Base-by-base conservation (phyloP, 768 basidiomycete species). In the Mrakia hoshinonis region DNA sequence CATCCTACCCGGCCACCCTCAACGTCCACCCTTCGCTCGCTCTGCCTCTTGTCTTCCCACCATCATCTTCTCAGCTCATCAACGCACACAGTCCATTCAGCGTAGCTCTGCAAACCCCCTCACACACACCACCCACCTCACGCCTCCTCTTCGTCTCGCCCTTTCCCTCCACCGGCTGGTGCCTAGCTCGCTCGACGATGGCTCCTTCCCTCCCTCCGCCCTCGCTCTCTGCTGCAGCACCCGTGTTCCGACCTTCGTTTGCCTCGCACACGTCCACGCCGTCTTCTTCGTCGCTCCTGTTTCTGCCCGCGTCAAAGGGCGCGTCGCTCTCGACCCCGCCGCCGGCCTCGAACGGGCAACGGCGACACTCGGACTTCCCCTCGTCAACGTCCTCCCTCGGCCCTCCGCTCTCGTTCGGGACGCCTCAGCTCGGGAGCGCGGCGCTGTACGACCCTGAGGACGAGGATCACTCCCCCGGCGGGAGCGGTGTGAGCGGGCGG, bases 361-460 rank as follows among this genome's bases (percentile, higher is more conserved):
- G 46, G n/a, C 24, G 62, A 46, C 24, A 43, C n/a, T 46, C 64
- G 48, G 48, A 43, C n/a, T 49, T 36, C 31, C 64, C 46, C 31
- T 22, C 64, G 1, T 51, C 64, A 5, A 12, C 31, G 26, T 15
- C 62, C n/a, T 10, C 48, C 48, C 15, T 18, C 64, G 4, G 20
- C 26, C 46, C 38, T 26, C 63, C n/a, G 22, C 26, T 66, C 48
- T 7, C 43, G 15, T 66, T 66, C 31, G 26, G 15, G 31, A n/a
- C 64, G 1, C 46, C 31, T 31, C 64, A 66, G 31, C 64, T 66
- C 29, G 64, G 64, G 29, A 29, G 24, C 13, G 64, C 64, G 12
- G 64, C 64, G 10, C 48, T 66, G n/a, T 66, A 47, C 43, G 43
- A 43, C 3, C 47, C 47, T n/a, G 47, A 66, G 18, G 64, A 66